phyloP scores from a whole-genome alignment of 2,329 filamentous ascomycete species.

The Pseudogymnoascus sp. region DNA sequence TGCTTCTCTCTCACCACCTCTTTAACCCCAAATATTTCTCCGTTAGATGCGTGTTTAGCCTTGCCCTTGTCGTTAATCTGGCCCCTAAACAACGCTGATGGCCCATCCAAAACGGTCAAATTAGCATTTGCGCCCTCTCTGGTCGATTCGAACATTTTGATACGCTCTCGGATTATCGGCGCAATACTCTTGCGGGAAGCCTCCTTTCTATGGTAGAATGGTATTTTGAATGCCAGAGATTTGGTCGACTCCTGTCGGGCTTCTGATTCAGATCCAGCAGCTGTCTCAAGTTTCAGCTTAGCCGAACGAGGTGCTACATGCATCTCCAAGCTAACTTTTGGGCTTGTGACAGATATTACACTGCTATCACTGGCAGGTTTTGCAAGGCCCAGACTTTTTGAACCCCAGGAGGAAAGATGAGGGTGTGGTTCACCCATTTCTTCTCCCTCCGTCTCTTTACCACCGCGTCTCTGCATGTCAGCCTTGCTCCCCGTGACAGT shows the following conservation, averaged over 20 bases:
- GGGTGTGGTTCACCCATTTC: too few relatives aligned
- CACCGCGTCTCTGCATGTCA: too few relatives aligned
- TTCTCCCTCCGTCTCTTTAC: too few relatives aligned
- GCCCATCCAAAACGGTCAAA: background rate
- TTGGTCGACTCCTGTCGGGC: background rate
- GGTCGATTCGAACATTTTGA: background rate
- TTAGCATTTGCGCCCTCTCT: background rate
- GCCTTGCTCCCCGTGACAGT: too few relatives aligned
- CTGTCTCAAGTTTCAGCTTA: background rate
- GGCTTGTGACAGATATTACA: background rate
- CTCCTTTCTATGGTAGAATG: background rate
- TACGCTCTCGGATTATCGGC: background rate
- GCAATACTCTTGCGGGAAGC: background rate
- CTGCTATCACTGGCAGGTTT: too few relatives aligned
- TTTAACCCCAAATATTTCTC: background rate
- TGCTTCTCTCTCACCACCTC: background rate
- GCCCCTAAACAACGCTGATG: background rate
- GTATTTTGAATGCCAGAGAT: background rate
- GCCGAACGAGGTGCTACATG: background rate
- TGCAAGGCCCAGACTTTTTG: too few relatives aligned
- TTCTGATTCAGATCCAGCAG: background rate
- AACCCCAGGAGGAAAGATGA: too few relatives aligned
- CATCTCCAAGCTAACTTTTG: background rate
- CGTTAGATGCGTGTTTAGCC: background rate
- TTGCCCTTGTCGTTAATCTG: background rate